Evolutionary conservation across 1,139 yeast species (phyloP), one percentile per base, ranked within the genome.

Genomic region (Candida labiduridarum): DNA sequence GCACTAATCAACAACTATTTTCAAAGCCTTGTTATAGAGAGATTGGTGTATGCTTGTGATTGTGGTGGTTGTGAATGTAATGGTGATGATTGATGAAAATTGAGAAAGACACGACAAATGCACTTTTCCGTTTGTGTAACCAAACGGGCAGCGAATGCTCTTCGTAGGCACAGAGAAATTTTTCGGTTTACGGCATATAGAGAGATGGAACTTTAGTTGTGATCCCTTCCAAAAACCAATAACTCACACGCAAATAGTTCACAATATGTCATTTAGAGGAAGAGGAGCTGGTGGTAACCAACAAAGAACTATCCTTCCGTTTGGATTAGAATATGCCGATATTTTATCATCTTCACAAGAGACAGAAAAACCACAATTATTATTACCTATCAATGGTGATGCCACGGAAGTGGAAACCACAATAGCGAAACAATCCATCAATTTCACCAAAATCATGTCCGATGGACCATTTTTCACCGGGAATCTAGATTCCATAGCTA

Each of bases 381-480:
- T 71, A 41, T 63, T 87, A 27, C 97, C 97, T 0, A 80, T 89
- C 1, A 87, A 86, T 65, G 87, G 88, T 1, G 78, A 84, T 4
- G 69, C 85, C 27, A 78, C 79, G 2, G 70, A 71, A 7, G 59
- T 63, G 31, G 97, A 91, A 63, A 74, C 78, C 50, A 71, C 75
- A n/a, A 73, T 82, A 9, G 87, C 92, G 3, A 78, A 82, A 46
- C 91, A 85, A 57, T 80, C 84, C 51, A 77, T 86, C 33, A 79
- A 83, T 51, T 78, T 88, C 54, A 68, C 80, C 41, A 78, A 76
- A 29, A 68, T 82, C 22, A 75, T 90, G 63, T 76, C 79, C 45
- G 89, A 87, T 53, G 92, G 96, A 0, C 89, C 96, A 0, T 86
- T 91, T 54, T 87, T 76, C 62, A 83, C 95, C 0, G 96, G 96